Evolutionary conservation across 78 protist species (phyloP), one percentile per base, ranked within the genome.

Genomic region (Blattamonas nauphoetae): DNA sequence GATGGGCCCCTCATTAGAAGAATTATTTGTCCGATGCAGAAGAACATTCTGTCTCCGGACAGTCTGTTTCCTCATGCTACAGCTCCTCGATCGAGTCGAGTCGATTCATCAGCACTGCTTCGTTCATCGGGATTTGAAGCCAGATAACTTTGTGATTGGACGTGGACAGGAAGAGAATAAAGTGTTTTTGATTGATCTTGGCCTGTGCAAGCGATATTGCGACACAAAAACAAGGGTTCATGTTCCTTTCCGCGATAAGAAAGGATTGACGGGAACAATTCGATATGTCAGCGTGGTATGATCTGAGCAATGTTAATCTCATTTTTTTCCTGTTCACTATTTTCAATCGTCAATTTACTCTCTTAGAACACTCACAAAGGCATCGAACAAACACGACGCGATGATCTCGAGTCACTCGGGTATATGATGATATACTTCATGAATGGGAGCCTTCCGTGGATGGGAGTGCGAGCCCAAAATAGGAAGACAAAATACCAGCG

Each of bases 401-500:
- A 84, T 21, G 86, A 84, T 21, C 42, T 84, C 45, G 86, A 84
- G 34, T 4, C 45, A 44, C 34, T 84, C 38, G 86, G 78, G 42
- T 84, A 84, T 46, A 21, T 84, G 44, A 4, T 84, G 42, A 46
- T 84, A 5, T 84, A 84, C 34, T 84, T 84, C 34, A 5, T 84
- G 78, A 6, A 32, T 5, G 86, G 86, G 4, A 5, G 11, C 32
- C 86, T 84, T 21, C 86, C 86, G 29, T 84, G 86, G 86, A 41
- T n/a, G 78, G 86, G 21, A 5, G 21, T 84, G 29, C 32, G 45
- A n/a, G 86, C 86, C 77, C 42, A 5, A 5, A 84, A 32, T 45
- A 33, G 78, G 92, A 64, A 94, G 80, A 96, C 95, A 45, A 97
- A 97, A 87, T 96, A 97, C 90, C 97, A 94, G 85, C 90, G 86